Evolutionary conservation across 2,329 filamentous ascomycete genomes (phyloP), one percentile per base, ranked within the genome.

Genomic region (Domatiomyces catenatus): DNA sequence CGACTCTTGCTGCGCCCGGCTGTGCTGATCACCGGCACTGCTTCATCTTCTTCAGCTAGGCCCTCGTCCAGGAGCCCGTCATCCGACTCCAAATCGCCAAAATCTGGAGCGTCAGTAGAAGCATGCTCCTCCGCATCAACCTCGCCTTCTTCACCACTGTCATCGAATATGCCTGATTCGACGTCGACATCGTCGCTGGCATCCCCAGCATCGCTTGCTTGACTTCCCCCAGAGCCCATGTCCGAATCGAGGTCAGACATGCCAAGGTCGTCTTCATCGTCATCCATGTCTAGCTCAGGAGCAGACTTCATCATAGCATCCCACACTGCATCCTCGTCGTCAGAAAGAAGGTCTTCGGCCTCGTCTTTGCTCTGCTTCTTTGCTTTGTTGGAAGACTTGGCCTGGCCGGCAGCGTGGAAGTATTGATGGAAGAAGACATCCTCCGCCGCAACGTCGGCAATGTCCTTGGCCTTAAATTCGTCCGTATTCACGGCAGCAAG

Each of bases 371-470:
- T 63, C 50, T 67, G 68, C 47, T 66, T 66, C 42, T 61, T 65
- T 47, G 71, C 71, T 61, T 74, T 76, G 57, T 74, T 71, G 48
- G 71, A 68, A 64, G 77, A 75, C 68, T 76, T 77, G 58, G 72
- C 76, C 66, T 81, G 87, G 55, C 80, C 80, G 50, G 85, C 69
- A 54, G 82, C 78, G 53, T 79, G 82, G 69, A 98, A 98, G 77
- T 98, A 98, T 58, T 87, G 82, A 67, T 98, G 92, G 78, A 98
- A 98, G 78, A 98, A 98, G 42, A 88, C 85, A 64, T 98, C 92
- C 58, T 98, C 89, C 0, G 81, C 86, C 2, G 84, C 81, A 44
- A 98, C 83, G 49, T 96, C 82, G 56, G 87, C 82, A n/a, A 77
- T 75, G 70, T 87, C 89, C 77, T 86, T 87, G 61, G 82, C 83